Evolutionary conservation across 2,329 filamentous ascomycete genomes (phyloP).

Genomic region (Botrytis galanthina): DNA sequence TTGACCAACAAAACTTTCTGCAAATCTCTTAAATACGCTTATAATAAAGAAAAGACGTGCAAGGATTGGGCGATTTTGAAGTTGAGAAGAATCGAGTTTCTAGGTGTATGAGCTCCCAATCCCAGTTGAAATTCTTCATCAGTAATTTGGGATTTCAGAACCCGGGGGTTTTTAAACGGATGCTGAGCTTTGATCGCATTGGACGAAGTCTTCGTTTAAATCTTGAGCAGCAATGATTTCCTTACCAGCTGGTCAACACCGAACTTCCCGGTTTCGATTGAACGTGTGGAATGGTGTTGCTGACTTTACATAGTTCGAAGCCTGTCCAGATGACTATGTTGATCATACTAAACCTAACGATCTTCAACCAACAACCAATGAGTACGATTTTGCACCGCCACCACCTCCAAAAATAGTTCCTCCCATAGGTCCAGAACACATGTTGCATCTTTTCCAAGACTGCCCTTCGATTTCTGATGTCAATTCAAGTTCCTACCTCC

Average conservation of each 20-base stretch:
- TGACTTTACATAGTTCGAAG: neutral
- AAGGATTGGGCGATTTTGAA: neutral
- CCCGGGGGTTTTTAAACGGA: no score
- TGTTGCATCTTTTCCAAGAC: neutral
- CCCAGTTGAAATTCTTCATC: neutral
- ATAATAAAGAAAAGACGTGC: neutral
- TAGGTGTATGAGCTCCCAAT: neutral
- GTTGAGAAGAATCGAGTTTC: neutral
- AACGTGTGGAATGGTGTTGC: neutral
- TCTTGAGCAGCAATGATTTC: neutral
- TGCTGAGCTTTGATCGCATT: neutral
- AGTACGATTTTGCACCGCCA: conserved; percentile 23
- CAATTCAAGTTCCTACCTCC: neutral
- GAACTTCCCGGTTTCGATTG: neutral
- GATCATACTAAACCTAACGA: conserved; percentile 22
- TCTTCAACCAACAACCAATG: conserved; percentile 17
- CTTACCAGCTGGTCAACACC: neutral
- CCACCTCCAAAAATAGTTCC: conserved; percentile 21
- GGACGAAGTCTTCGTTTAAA: neutral
- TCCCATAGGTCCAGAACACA: neutral
- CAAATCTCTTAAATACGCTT: neutral
- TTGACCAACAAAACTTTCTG: neutral
- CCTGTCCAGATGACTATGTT: conserved; percentile 20
- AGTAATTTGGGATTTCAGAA: no score
- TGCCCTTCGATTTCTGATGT: neutral